Base-by-base conservation (phyloP, 768 basidiomycete species). In the Tulasnella sp. region DNA sequence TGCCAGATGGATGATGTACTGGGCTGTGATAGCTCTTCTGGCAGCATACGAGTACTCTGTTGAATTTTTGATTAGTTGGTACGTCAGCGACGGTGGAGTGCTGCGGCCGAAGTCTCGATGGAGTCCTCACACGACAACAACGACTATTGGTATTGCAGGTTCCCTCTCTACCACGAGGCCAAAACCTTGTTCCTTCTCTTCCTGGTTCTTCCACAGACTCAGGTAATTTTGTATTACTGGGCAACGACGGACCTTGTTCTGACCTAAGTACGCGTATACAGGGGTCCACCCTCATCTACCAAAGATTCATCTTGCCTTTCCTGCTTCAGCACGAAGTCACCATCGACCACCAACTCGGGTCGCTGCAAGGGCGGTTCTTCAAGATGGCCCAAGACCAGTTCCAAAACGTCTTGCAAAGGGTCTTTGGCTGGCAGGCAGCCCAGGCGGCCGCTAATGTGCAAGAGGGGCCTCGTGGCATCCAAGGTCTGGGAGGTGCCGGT, bases 1-100 rank as follows among this genome's bases (percentile, higher is more conserved):
- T 10, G 96, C 98, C 83, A 87, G 95, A 85, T 98, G 96, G 95
- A 87, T 98, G 74, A 96, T 95, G 93, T 98, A 98, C 82, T 98
- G 96, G 96, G 81, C 82, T 35, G 84, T 85, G 15, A 81, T 86
- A 3, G 85, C 85, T 10, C 81, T 91, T 82, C 89, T 95, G 81
- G 88, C 95, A 16, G 91, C 90, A 4, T 85, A 93, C 10, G 96
- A 98, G 84, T 92, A 92, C 81, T 86, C 93, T 35, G 91, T 91
- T 10, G 95, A 96, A 82, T 96, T 95, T 93, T 84, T 92, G 20
- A 85, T 97, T 44, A 93, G 91, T 79, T 96, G 95, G 96, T 94
- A 81, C 81, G 91, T 86, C 6, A 29, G 46, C 37, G 70, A 70
- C 40, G 32, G 37, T 23, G 1, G 39, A 15, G 32, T 44, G 39